Evolutionary conservation across 345 rosid species (phyloP).

Genomic region (Aethionema arabicum): DNA sequence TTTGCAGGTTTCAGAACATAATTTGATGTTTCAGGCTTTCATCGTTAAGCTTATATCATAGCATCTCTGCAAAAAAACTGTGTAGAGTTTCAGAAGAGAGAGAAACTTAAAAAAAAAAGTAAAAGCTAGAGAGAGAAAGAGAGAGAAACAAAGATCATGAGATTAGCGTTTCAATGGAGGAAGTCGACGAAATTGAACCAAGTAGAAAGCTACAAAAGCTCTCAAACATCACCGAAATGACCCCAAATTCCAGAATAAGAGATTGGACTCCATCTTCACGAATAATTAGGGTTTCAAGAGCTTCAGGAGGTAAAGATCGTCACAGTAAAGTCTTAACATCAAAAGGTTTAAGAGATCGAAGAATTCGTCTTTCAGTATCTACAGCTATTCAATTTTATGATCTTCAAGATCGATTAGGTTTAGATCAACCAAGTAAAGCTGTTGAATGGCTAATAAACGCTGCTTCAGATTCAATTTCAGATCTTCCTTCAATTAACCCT

Average conservation of each 20-base stretch:
- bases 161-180: constrained; percentile 78
- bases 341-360: constrained; percentile 77
- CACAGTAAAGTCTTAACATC: constrained; percentile 97
- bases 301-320: constrained; percentile 94
- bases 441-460: constrained; percentile 92
- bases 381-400: constrained; percentile 95
- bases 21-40: constrained; percentile 59
- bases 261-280: constrained; percentile 65
- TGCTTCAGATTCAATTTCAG: constrained; percentile 74
- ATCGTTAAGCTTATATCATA: constrained; percentile 37
- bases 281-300: constrained; percentile 91
- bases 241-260: constrained; percentile 16
- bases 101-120: constrained; percentile 40
- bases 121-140: constrained; percentile 49
- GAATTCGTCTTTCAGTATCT: constrained; percentile 79
- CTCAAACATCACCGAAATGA: constrained; percentile 27
- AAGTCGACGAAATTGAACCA: constrained; percentile 56
- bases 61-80: constrained; percentile 39
- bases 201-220: constrained; percentile 53
- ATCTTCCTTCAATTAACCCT: constrained; percentile 63
- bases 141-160: constrained; percentile 78
- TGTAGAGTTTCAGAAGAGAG: constrained; percentile 41
- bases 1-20: constrained; percentile 43
- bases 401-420: constrained; percentile 87
- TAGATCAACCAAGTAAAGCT: constrained; percentile 96